Conservation (phyloP, 768 basidiomycete species). For the Kwoniella heveanensis region DNA sequence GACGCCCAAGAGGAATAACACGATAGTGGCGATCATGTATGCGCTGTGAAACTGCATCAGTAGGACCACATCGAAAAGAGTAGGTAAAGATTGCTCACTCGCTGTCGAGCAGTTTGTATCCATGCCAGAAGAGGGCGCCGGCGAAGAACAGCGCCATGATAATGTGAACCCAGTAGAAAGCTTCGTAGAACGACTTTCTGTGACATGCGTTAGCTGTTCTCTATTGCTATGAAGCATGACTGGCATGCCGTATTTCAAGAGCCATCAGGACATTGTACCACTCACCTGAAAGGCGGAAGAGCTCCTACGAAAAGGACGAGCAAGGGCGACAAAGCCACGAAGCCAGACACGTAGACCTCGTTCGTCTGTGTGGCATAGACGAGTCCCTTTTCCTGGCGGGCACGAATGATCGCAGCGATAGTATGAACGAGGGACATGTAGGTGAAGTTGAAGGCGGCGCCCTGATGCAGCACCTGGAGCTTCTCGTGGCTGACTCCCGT, state of each 20-base stretch:
- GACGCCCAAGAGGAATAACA: constrained; percentile 48
- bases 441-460: constrained; percentile 32
- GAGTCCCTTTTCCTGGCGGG: constrained; percentile 48
- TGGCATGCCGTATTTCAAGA: too few relatives aligned
- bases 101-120: constrained; percentile 10
- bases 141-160: constrained; percentile 56
- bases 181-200: constrained; percentile 17
- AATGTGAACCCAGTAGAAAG: constrained; percentile 7
- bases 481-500: constrained; percentile 57
- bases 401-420: constrained; percentile 55
- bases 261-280: too few relatives aligned
- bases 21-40: constrained; percentile 50
- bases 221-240: too few relatives aligned
- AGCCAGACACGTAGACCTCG: constrained; percentile 54
- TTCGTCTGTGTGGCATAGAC: constrained; percentile 28
- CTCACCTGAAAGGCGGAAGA: constrained; percentile 13
- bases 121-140: constrained; percentile 55
- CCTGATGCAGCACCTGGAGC: constrained; percentile 56
- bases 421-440: constrained; percentile 56
- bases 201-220: too few relatives aligned
- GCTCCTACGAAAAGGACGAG: constrained; percentile 23
- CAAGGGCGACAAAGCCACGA: constrained; percentile 56
- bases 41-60: too few relatives aligned
- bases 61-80: too few relatives aligned
- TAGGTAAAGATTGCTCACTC: too few relatives aligned